Conservation (phyloP, 345 rosid genomes). For the Acer yangbiense region DNA sequence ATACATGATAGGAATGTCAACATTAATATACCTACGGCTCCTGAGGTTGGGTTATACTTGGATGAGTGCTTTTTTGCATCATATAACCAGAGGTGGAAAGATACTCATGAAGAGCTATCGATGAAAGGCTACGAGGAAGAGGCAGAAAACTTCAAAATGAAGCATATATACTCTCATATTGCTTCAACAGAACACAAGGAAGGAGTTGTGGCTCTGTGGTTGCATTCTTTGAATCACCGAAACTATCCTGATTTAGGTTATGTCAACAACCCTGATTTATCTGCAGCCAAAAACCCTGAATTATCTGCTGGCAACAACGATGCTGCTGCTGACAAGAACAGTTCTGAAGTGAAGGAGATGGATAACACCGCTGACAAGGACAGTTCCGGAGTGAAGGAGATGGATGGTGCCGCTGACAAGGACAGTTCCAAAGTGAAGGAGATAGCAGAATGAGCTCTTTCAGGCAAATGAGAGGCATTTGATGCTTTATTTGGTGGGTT, state of each 20-base stretch:
- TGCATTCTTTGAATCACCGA: slow-evolving; percentile 87
- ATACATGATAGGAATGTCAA: slow-evolving; percentile 56
- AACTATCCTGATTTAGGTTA: slow-evolving; percentile 71
- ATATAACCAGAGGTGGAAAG: slow-evolving; percentile 79
- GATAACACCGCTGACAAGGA: slow-evolving; percentile 1
- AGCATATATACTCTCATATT: slow-evolving; percentile 79
- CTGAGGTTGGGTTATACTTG: slow-evolving; percentile 95
- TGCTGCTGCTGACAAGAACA: slow-evolving; percentile 1
- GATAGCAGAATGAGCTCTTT: background rate
- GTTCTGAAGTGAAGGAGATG: background rate
- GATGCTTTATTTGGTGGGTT: background rate
- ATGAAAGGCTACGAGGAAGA: slow-evolving; percentile 72
- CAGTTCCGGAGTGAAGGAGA: background rate
- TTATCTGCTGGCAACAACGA: slow-evolving; percentile 6
- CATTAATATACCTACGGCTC: slow-evolving; percentile 84
- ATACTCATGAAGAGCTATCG: slow-evolving; percentile 81
- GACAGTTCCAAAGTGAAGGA: background rate
- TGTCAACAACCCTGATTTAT: background rate
- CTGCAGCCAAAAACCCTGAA: background rate
- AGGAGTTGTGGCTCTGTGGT: slow-evolving; percentile 82
- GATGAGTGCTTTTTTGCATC: slow-evolving; percentile 90
- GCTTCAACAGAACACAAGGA: slow-evolving; percentile 80
- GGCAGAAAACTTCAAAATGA: slow-evolving; percentile 82
- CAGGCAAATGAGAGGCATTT: background rate
- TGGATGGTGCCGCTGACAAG: background rate